Base-by-base conservation (phyloP, 495 filamentous ascomycete species). In the Penicillium canariense region DNA sequence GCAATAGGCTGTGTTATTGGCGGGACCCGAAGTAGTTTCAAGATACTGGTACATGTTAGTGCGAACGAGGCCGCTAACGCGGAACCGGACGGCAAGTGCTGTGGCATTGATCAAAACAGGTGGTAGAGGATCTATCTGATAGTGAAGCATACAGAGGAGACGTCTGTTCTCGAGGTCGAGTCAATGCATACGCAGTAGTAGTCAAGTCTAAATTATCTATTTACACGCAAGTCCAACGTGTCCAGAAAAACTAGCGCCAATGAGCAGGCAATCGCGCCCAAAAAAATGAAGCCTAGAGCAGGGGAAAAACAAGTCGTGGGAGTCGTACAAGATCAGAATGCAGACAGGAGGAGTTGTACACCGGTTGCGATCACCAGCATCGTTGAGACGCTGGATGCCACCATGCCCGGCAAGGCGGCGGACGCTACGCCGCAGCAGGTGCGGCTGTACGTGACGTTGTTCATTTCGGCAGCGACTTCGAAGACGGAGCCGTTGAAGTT, bases 381-480 rank as follows among this genome's bases (percentile, higher is more conserved):
- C 4, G 55, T 60, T 15, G 65, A 61, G 30, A 67, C 2, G 15
- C 59, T 59, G 31, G 55, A 46, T 5, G 56, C 51, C 9, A 67
- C 60, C 23, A 65, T 34, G 6, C 68, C 30, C 12, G 38, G 63
- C 12, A 62, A 53, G 2, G 72, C 72, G 8, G 63, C 64, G 8
- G 74, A 77, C 1, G 35, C 36, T 12, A 51, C 58, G 7, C 88
- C 90, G 61, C 91, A 96, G 75, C 91, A 96, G 15, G 76, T 67
- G 43, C 84, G 67, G 59, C 84, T 80, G 62, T 91, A 96, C 0
- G 86, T 87, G 47, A 97, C 90, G 54, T 89, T 87, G 68, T 97
- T 97, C 63, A 85, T 84, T 56, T 77, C 66, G 9, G 93, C 93
- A 3, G 92, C 93, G 34, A 94, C 91, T 63, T 93, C 84, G 63